Conservation (phyloP, 140 eudicot genomes). For the Stevia rebaudiana region DNA sequence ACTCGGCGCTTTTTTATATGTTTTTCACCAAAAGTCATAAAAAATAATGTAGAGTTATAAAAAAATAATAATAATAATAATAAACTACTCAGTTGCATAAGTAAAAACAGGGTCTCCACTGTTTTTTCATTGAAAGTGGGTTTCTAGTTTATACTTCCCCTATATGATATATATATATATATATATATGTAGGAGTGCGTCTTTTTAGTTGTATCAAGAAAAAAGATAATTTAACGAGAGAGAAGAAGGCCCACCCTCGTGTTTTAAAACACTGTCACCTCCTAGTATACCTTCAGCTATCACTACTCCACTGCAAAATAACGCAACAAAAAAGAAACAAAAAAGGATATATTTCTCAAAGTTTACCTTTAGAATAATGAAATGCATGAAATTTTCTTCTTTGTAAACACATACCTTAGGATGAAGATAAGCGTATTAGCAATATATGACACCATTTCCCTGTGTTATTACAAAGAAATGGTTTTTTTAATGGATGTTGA, state of each 20-base stretch:
- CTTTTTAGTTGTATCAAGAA: background rate
- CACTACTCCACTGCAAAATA: slow-evolving; percentile 72
- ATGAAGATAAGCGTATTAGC: slow-evolving; percentile 94
- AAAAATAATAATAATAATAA: no score
- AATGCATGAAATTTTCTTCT: background rate
- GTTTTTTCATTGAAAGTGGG: no score
- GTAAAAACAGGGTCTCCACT: no score
- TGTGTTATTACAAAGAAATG: slow-evolving; percentile 35
- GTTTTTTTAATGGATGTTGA: slow-evolving; percentile 12
- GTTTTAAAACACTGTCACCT: slow-evolving; percentile 47
- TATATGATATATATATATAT: no score
- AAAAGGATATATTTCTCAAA: background rate
- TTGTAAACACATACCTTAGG: slow-evolving; percentile 51
- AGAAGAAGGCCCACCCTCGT: slow-evolving; percentile 40
- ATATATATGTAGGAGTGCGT: background rate
- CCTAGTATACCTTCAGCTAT: slow-evolving; percentile 85
- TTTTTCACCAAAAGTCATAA: no score
- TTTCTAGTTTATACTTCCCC: no score
- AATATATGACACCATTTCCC: slow-evolving; percentile 97
- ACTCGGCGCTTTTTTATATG: no score
- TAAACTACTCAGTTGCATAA: no score
- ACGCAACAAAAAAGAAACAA: background rate
- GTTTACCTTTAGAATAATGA: background rate
- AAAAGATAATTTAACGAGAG: background rate
- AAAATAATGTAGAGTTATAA: no score